These are phyloP conservation scores for Phytophthora nicotianae DNA, from an alignment of 352 stramenopile genomes.

Conservation along the genomic window DNA sequence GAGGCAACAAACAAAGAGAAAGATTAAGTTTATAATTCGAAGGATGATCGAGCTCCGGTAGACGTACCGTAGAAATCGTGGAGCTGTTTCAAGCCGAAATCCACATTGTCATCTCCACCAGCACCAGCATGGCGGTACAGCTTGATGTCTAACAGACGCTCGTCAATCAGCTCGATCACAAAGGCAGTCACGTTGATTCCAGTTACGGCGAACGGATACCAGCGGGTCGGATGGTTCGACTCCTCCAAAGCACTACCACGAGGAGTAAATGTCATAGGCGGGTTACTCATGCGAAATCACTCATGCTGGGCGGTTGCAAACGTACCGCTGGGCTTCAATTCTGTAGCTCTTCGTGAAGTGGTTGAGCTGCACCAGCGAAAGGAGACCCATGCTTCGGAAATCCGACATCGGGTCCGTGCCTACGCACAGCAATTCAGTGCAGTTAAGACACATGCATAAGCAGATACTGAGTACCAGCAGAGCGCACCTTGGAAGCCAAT, in stretches of 20 bases:
- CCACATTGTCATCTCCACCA: conserved; percentile 35
- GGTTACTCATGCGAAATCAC: background rate
- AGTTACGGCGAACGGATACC: conserved; percentile 87
- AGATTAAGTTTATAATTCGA: conserved; percentile 3
- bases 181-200: conserved; percentile 90
- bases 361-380: conserved; percentile 78
- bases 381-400: conserved; percentile 83
- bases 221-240: conserved; percentile 84
- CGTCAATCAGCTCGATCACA: conserved; percentile 72
- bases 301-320: background rate
- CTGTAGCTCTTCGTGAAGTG: conserved; percentile 80
- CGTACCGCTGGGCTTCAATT: conserved; percentile 72
- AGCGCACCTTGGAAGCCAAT: conserved; percentile 84
- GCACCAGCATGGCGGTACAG: conserved; percentile 54
- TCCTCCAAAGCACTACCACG: conserved; percentile 67
- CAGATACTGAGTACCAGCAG: background rate
- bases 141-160: conserved; percentile 78
- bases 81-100: conserved; percentile 49
- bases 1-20: background rate
- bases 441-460: background rate
- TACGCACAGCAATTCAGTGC: conserved; percentile 18
- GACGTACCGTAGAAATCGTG: conserved; percentile 82
- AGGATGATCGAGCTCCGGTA: background rate
- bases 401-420: conserved; percentile 86
- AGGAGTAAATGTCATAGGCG: background rate